Base-by-base conservation (phyloP, 2,329 filamentous ascomycete genomes). In the Trichophaea hybrida region DNA sequence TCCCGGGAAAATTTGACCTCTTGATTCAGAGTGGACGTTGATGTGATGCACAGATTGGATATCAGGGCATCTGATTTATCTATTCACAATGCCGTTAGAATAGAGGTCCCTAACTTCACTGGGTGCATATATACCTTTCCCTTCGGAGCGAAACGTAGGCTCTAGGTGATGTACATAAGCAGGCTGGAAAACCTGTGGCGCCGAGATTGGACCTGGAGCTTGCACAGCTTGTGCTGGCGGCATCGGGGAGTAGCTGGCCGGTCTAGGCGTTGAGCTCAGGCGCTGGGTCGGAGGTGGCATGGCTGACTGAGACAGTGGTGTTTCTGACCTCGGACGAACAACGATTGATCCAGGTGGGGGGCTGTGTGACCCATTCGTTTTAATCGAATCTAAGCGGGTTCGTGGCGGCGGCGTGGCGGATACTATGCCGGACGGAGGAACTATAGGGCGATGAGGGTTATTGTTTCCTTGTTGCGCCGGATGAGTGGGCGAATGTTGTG, bases 141-240 rank as follows among this genome's bases (percentile, higher is more conserved):
- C 61, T 46, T 64, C 63, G 49, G 61, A 40, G 17, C 63, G 61
- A 51, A 64, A 62, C 34, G 57, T 55, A 53, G 63, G 63, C 52
- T 65, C 63, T n/a, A 64, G 58, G 33, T 53, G 59, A 35, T 60
- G 40, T 4, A 5, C 10, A 13, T 50, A 50, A 50, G 48, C 48
- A 6, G 48, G 31, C 31, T 50, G 48, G 15, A 15, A 24, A 12
- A 17, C 48, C 15, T 50, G 24, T 15, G 15, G 24, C 38, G 35
- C 31, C n/a, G 40, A 57, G 17, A 46, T 55, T 32, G 57, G 33
- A 38, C 24, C n/a, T 4, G 55, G 15, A 15, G 24, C 40, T 12
- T 15, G 33, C 44, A 43, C n/a, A 17, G 43, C 6, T 49, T 12
- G 13, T 4, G 31, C 10, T 24, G 32, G 10, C 10, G 50, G 50